Percentiles rank a stretch among this genome's conserved stretches.
These are phyloP conservation scores for Amylostereum chailletii DNA, from an alignment of 1,284 basidiomycete genomes.

Conservation along the genomic window DNA sequence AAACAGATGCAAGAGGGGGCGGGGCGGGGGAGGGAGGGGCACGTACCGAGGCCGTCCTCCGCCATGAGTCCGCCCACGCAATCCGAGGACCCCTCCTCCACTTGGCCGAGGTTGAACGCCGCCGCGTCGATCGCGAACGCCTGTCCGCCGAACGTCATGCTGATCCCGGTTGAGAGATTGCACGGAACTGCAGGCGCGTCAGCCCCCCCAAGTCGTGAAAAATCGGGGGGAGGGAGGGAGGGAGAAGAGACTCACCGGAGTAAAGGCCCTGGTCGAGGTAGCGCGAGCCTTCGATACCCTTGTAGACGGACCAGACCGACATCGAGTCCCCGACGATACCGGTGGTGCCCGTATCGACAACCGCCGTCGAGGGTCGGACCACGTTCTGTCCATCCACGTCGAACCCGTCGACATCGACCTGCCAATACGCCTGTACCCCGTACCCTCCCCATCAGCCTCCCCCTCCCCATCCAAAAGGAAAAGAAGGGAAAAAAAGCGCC, in stretches of 20 bases:
- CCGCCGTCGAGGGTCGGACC: constrained; percentile 1
- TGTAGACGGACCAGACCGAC: background rate
- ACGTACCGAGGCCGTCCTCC: constrained; percentile 1
- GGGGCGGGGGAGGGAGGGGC: background rate
- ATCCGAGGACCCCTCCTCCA: constrained; percentile 7
- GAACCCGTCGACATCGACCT: constrained; percentile 15
- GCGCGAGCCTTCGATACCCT: background rate
- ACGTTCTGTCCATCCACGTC: constrained; percentile 10
- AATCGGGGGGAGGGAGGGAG: background rate
- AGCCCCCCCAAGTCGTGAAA: no score
- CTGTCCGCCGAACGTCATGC: constrained; percentile 15
- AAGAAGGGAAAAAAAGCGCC: background rate
- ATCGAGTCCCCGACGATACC: constrained; percentile 3
- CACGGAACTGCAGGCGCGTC: constrained; percentile 15
- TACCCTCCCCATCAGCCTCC: no score
- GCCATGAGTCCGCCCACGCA: constrained; percentile 19
- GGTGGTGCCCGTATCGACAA: constrained; percentile 4
- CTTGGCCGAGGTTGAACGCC: constrained; percentile 14
- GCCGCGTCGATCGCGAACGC: constrained; percentile 13
- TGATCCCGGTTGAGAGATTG: constrained; percentile 10
- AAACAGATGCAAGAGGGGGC: background rate
- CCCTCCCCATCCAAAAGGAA: no score
- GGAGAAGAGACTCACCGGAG: constrained; percentile 2
- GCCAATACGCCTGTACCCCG: constrained; percentile 17
- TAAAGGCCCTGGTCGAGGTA: constrained; percentile 3